phyloP scores from a whole-genome alignment of 2,329 filamentous ascomycete species.

The Sphaceloma murrayae region DNA sequence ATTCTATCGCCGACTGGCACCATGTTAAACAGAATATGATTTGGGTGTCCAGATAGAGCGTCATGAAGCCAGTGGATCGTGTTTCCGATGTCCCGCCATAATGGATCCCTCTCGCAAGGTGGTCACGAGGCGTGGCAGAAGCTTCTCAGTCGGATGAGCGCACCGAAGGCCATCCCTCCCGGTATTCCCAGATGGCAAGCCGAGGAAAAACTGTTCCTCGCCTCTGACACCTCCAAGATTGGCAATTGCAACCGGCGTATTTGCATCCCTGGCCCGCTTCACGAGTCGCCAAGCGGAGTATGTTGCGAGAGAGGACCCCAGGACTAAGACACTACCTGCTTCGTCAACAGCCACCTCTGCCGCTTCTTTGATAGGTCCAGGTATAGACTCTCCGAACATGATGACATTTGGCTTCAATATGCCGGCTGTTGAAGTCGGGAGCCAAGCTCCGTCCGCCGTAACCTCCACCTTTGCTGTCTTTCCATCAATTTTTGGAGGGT shows the following conservation, averaged over 20 bases:
- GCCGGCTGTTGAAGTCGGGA: constrained; percentile 48
- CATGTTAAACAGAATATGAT: neutral
- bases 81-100: constrained; percentile 6
- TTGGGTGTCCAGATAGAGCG: neutral
- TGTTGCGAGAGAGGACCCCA: constrained; percentile 86
- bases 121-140: constrained; percentile 30
- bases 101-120: constrained; percentile 18
- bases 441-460: constrained; percentile 75
- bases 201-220: constrained; percentile 61
- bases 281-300: constrained; percentile 91
- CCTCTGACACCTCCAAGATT: constrained; percentile 79
- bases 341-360: constrained; percentile 74
- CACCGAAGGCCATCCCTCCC: constrained; percentile 33
- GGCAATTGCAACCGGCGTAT: constrained; percentile 77
- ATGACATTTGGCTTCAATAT: constrained; percentile 86
- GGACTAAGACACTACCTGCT: constrained; percentile 63
- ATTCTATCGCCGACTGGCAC: neutral
- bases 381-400: constrained; percentile 93
- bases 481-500: constrained; percentile 52
- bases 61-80: neutral
- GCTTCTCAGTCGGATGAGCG: constrained; percentile 33
- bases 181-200: constrained; percentile 39
- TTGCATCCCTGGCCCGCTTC: constrained; percentile 68
- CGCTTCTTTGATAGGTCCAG: constrained; percentile 55
- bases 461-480: constrained; percentile 52